Percentiles rank a stretch among this genome's conserved stretches.
phyloP scores from a whole-genome alignment of 2,329 filamentous ascomycete genomes.

The Teratosphaeria epicoccoides region DNA sequence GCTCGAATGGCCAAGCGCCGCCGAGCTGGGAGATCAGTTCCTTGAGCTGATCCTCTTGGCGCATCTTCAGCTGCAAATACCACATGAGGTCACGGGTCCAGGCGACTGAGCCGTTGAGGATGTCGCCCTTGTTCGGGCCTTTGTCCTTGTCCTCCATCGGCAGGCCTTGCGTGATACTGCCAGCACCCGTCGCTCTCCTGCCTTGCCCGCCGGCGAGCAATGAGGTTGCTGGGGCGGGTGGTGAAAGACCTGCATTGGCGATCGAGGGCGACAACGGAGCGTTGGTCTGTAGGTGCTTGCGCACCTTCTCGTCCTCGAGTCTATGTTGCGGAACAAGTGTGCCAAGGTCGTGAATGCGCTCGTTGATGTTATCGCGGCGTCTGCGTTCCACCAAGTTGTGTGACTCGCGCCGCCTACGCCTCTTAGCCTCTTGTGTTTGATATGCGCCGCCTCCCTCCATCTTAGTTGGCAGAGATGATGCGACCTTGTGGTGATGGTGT shows the following conservation, averaged over 20 bases:
- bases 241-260: slow-evolving; percentile 51
- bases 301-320: slow-evolving; percentile 91
- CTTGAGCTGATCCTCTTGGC: slow-evolving; percentile 78
- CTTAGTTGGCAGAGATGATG: slow-evolving; percentile 71
- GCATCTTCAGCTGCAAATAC: slow-evolving; percentile 80
- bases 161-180: slow-evolving; percentile 82
- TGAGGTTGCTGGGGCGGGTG: slow-evolving; percentile 74
- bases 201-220: slow-evolving; percentile 77
- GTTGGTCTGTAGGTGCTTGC: slow-evolving; percentile 88
- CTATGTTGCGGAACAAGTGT: slow-evolving; percentile 85
- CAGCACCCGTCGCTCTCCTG: slow-evolving; percentile 55
- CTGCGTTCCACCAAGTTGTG: slow-evolving; percentile 95
- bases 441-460: slow-evolving; percentile 48
- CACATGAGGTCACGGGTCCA: slow-evolving; percentile 98
- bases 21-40: slow-evolving; percentile 64
- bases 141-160: slow-evolving; percentile 97
- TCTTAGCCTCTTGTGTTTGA: slow-evolving; percentile 86
- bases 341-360: slow-evolving; percentile 92
- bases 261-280: slow-evolving; percentile 79
- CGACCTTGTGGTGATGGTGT: slow-evolving; percentile 36
- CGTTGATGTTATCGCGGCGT: slow-evolving; percentile 95
- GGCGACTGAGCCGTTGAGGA: slow-evolving; percentile 90
- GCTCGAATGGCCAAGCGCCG: slow-evolving; percentile 65
- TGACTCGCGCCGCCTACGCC: slow-evolving; percentile 79
- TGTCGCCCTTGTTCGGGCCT: slow-evolving; percentile 96